phyloP scores from a whole-genome alignment of 768 basidiomycete species.

The Hypholoma sublateritium region DNA sequence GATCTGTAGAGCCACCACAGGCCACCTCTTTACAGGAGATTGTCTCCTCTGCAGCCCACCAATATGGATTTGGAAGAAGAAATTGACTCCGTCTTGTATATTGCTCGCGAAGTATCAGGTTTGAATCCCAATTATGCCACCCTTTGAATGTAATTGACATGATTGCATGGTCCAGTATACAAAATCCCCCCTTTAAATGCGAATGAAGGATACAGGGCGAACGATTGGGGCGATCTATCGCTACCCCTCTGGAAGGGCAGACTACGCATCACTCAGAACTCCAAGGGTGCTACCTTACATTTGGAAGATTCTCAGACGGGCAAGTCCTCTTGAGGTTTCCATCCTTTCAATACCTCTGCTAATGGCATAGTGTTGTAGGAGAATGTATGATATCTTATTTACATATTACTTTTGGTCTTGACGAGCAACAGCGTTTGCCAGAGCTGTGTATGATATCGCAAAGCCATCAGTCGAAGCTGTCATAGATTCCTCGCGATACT shows the following conservation, averaged over 20 bases:
- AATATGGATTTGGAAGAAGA: slow-evolving; percentile 65
- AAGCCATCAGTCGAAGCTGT: slow-evolving; percentile 93
- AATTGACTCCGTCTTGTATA: slow-evolving; percentile 86
- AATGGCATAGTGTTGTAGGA: slow-evolving; percentile 30
- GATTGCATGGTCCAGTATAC: slow-evolving; percentile 57
- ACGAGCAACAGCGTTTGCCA: slow-evolving; percentile 73
- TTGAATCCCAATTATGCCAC: slow-evolving; percentile 12
- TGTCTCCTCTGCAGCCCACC: not conserved
- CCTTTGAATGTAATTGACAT: slow-evolving; percentile 3
- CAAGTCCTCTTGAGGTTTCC: slow-evolving; percentile 31
- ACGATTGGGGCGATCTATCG: slow-evolving; percentile 88
- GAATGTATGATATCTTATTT: slow-evolving; percentile 54
- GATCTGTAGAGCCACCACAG: not conserved
- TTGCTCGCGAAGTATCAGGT: slow-evolving; percentile 92
- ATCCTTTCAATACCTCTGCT: not conserved
- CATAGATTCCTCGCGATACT: slow-evolving; percentile 92
- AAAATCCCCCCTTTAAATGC: slow-evolving; percentile 86
- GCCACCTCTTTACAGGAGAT: not conserved
- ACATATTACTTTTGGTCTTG: slow-evolving; percentile 13
- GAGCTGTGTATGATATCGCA: slow-evolving; percentile 74
- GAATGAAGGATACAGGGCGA: slow-evolving; percentile 89
- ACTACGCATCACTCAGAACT: slow-evolving; percentile 80
- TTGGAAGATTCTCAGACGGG: slow-evolving; percentile 84
- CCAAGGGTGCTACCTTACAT: slow-evolving; percentile 61
- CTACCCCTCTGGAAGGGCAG: slow-evolving; percentile 90